phyloP scores from a whole-genome alignment of 1,284 basidiomycete species.

The Boletus austroedulis region DNA sequence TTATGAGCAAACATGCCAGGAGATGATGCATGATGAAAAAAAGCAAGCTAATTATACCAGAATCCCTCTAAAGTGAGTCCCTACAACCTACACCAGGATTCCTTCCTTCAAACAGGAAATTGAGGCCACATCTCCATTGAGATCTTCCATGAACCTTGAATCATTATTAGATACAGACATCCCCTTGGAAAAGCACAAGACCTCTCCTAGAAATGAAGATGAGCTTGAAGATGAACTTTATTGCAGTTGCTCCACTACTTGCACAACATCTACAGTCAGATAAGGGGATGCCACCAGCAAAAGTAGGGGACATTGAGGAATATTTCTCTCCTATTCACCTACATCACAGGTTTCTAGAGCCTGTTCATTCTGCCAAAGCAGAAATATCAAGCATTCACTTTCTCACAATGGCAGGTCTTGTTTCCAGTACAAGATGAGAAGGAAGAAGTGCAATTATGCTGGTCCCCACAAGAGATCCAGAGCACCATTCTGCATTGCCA shows the following conservation, averaged over 20 bases:
- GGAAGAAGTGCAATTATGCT: background rate
- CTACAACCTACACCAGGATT: background rate
- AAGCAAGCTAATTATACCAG: background rate
- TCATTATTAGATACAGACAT: background rate
- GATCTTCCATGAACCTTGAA: background rate
- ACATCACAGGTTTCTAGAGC: background rate
- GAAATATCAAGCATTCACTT: background rate
- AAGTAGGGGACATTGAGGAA: background rate
- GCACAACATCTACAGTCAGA: background rate
- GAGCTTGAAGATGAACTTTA: background rate
- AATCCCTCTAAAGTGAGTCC: background rate
- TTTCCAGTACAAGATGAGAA: background rate
- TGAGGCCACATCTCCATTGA: background rate
- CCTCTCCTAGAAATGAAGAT: background rate
- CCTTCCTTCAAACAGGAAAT: background rate
- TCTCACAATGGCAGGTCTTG: background rate
- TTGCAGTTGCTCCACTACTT: background rate
- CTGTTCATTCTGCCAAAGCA: background rate
- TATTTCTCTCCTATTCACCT: background rate
- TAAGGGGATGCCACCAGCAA: background rate
- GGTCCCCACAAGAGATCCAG: background rate
- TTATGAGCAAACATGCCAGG: background rate
- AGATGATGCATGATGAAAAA: background rate
- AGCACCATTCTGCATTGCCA: background rate
- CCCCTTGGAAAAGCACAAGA: background rate